A percentile compares a stretch with the other conserved stretches of the same genome.
phyloP scores from a whole-genome alignment of 208 protist species.

The Wallacemonas sp. region DNA sequence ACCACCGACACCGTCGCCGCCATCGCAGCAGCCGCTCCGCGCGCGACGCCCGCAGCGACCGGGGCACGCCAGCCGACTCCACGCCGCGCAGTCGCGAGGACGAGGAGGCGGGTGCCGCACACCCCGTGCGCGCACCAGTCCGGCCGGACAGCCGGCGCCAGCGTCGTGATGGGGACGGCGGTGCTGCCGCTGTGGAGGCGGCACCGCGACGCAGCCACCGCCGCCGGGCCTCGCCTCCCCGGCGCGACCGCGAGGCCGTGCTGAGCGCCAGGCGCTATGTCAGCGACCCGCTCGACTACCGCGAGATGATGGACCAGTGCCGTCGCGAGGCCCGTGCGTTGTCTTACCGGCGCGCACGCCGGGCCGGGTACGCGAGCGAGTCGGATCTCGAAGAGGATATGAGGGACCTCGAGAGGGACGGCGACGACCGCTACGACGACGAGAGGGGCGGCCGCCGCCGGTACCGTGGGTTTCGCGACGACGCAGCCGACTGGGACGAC shows the following conservation, averaged over 20 bases:
- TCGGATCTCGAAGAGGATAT: neutral
- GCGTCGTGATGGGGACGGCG: too few species aligned
- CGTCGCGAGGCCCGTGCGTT: slow-evolving; percentile 10
- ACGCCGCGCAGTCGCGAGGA: neutral
- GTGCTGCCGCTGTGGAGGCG: too few species aligned
- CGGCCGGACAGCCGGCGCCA: too few species aligned
- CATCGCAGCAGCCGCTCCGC: neutral
- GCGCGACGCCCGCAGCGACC: neutral
- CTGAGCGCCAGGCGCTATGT: neutral
- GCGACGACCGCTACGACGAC: neutral
- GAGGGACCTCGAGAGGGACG: neutral
- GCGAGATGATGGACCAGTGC: slow-evolving; percentile 14
- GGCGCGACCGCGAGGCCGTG: neutral
- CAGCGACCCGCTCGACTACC: slow-evolving; percentile 14
- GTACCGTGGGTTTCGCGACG: neutral
- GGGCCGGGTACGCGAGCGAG: slow-evolving; percentile 2
- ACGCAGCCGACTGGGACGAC: neutral
- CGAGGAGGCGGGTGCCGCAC: too few species aligned
- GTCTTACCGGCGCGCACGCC: neutral
- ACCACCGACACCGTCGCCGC: neutral
- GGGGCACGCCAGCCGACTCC: too few species aligned
- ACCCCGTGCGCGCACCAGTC: too few species aligned
- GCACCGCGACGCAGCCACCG: neutral
- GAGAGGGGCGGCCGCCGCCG: too few species aligned
- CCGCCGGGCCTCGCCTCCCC: neutral